Evolutionary conservation across 2,329 filamentous ascomycete species (phyloP).

Genomic region (Botrytis deweyae): DNA sequence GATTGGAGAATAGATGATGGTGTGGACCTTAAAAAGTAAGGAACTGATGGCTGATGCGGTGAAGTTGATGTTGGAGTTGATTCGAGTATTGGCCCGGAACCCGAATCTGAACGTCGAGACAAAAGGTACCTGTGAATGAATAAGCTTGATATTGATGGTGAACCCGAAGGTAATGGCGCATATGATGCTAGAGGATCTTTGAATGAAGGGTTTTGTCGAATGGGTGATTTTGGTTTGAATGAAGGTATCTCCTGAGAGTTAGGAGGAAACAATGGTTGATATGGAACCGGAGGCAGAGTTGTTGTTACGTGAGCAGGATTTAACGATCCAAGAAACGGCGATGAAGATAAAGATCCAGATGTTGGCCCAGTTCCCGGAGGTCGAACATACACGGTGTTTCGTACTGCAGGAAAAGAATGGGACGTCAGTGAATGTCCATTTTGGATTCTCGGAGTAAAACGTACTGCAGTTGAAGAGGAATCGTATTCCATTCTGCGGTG

Average conservation of each 20-base stretch:
- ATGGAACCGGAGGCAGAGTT: not conserved
- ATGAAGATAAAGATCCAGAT: not conserved
- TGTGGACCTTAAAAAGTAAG: not conserved
- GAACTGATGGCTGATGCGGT: not conserved
- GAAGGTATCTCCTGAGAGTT: not conserved
- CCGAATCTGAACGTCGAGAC: not conserved
- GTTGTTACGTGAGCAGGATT: not conserved
- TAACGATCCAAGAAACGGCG: not conserved
- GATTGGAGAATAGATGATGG: not conserved
- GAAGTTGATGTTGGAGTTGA: not conserved
- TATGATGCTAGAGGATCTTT: not conserved
- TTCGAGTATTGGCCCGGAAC: not conserved
- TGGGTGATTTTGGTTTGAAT: not conserved
- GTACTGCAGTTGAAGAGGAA: slow-evolving; percentile 1
- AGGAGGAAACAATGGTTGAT: not conserved
- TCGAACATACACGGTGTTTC: not conserved
- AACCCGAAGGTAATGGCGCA: too few relatives aligned
- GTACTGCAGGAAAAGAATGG: not conserved
- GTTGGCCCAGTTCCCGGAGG: not conserved
- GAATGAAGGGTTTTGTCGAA: not conserved
- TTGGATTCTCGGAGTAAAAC: not conserved
- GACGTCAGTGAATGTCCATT: not conserved
- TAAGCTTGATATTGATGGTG: not conserved
- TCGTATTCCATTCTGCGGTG: not conserved
- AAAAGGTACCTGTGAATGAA: not conserved